phyloP scores from a whole-genome alignment of 2,329 filamentous ascomycete species.

The Metarhizium humberi region DNA sequence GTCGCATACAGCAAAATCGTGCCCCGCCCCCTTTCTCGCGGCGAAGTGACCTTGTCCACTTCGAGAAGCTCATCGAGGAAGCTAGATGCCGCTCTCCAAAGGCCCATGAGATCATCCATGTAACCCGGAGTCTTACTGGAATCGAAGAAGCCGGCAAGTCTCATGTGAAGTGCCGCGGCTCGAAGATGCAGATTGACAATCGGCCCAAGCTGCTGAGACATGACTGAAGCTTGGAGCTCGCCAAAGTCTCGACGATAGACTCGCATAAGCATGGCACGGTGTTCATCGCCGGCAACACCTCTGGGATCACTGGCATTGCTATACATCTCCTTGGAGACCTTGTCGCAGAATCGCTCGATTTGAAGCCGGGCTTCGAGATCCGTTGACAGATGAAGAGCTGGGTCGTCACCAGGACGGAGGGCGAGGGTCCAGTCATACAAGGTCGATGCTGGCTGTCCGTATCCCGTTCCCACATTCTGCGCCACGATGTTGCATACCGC shows the following conservation, averaged over 20 bases:
- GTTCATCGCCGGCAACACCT: constrained; percentile 58
- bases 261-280: constrained; percentile 56
- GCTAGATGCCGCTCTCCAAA: constrained; percentile 62
- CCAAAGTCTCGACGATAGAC: constrained; percentile 57
- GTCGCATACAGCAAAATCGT: constrained; percentile 56
- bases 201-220: constrained; percentile 48
- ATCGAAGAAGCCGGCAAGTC: constrained; percentile 74
- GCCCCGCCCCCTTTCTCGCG: constrained; percentile 35
- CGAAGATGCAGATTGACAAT: constrained; percentile 58
- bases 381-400: constrained; percentile 46
- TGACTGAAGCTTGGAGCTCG: constrained; percentile 52
- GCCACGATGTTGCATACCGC: constrained; percentile 79
- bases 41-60: constrained; percentile 38
- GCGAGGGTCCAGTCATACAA: constrained; percentile 68
- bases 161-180: constrained; percentile 65
- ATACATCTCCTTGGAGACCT: constrained; percentile 70
- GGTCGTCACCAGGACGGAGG: constrained; percentile 48
- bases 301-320: constrained; percentile 66
- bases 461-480: constrained; percentile 73
- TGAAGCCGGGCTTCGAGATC: constrained; percentile 60
- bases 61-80: constrained; percentile 60
- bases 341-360: constrained; percentile 68
- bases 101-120: constrained; percentile 62
- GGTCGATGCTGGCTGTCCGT: constrained; percentile 71
- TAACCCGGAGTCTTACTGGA: constrained; percentile 63